A percentile compares a stretch with the other conserved stretches of the same genome.
Evolutionary conservation across 1,139 yeast genomes (phyloP).

Genomic region (Pichia sp.): DNA sequence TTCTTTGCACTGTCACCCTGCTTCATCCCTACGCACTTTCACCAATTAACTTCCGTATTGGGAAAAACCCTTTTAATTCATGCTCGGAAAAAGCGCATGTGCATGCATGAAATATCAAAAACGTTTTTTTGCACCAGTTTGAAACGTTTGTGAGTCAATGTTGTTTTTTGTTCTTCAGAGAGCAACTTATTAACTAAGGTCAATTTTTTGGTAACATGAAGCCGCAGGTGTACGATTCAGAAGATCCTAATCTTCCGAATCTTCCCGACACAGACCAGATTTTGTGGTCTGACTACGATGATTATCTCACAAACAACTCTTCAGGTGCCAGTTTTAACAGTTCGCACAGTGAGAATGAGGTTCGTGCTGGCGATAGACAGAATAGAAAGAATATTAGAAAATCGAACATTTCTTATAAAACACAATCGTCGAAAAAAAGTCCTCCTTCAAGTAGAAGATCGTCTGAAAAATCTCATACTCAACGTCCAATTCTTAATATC

Average conservation of each 20-base stretch:
- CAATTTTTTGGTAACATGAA: too few species aligned
- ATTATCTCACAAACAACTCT: slow-evolving; percentile 9
- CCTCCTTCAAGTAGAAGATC: background rate
- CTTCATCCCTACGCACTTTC: too few species aligned
- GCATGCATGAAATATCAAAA: too few species aligned
- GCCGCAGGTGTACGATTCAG: slow-evolving; percentile 34
- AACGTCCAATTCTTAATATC: too few species aligned
- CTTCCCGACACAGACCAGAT: slow-evolving; percentile 31
- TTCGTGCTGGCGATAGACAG: background rate
- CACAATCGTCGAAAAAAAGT: background rate
- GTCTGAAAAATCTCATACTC: background rate
- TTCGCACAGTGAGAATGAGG: background rate
- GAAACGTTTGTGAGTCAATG: background rate
- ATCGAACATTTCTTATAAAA: background rate
- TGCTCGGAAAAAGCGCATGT: too few species aligned
- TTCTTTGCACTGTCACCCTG: too few species aligned
- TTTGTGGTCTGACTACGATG: slow-evolving; percentile 28
- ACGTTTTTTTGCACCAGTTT: too few species aligned
- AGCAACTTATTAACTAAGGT: too few species aligned
- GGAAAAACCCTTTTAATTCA: too few species aligned
- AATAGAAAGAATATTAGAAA: background rate
- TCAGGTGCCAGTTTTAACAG: background rate
- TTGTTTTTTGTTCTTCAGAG: too few species aligned
- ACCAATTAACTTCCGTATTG: too few species aligned
- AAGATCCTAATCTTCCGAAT: slow-evolving; percentile 36